Conservation (phyloP, 306 rosid species). For the Clitoria ternatea region DNA sequence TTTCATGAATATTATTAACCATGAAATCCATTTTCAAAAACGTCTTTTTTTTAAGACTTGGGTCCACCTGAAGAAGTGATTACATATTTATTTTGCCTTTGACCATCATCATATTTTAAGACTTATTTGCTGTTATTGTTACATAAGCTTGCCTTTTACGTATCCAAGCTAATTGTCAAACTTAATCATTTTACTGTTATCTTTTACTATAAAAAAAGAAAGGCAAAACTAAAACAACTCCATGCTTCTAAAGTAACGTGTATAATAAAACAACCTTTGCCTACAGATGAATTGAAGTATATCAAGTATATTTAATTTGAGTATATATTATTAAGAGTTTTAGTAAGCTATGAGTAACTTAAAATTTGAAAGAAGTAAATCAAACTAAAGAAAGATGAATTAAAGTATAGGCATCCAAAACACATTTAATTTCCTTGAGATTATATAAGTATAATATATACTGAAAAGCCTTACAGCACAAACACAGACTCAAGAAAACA, state of each 20-base stretch:
- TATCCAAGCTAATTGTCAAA: neutral
- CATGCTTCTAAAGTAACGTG: neutral
- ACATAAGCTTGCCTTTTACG: neutral
- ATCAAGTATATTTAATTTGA: too few relatives aligned
- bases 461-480: slow-evolving; percentile 15
- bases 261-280: neutral
- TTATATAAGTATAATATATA: neutral
- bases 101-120: neutral
- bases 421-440: neutral
- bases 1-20: too few relatives aligned
- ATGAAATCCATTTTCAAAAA: too few relatives aligned
- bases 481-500: neutral
- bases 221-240: neutral
- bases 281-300: neutral
- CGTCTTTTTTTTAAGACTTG: neutral
- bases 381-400: neutral
- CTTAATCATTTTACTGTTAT: neutral
- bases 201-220: neutral
- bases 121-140: neutral
- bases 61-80: neutral
- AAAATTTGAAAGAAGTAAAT: too few relatives aligned
- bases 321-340: too few relatives aligned
- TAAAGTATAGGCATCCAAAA: neutral
- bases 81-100: neutral
- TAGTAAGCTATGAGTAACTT: too few relatives aligned